Evolutionary conservation across 2,329 filamentous ascomycete genomes (phyloP).

Genomic region (Claviceps purpurea): DNA sequence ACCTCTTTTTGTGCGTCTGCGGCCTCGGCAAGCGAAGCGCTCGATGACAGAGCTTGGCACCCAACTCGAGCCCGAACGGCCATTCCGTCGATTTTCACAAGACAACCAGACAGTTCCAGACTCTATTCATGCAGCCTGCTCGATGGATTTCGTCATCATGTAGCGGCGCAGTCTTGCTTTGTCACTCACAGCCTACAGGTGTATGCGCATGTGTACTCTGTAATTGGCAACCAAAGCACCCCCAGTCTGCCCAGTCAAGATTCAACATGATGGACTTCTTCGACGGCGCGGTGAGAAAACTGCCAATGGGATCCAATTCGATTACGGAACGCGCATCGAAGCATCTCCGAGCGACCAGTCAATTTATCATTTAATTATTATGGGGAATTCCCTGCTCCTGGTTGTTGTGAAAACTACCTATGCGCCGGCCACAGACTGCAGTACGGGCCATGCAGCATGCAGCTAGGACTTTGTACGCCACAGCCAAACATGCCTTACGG

Average conservation of each 20-base stretch:
- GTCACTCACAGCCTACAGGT: conserved; percentile 7
- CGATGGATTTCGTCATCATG: conserved; percentile 19
- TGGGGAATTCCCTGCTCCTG: background rate
- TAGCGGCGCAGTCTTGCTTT: conserved; percentile 27
- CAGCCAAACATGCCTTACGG: background rate
- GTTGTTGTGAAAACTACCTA: background rate
- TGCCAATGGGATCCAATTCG: background rate
- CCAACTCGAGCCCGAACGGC: conserved; percentile 22
- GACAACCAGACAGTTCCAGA: conserved; percentile 14
- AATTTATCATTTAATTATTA: background rate
- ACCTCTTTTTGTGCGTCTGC: background rate
- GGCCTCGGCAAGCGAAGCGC: background rate
- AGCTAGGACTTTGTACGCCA: conserved; percentile 2
- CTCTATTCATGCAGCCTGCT: too few species aligned
- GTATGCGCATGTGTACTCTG: too few species aligned
- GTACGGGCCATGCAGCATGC: conserved; percentile 1
- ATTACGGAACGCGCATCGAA: background rate
- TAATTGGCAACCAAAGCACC: conserved; percentile 4
- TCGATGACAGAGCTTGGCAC: conserved; percentile 10
- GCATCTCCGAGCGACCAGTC: background rate
- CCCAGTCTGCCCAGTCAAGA: background rate
- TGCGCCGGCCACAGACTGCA: background rate
- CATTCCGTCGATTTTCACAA: conserved; percentile 16
- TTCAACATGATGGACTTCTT: too few species aligned
- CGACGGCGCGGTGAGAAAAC: background rate